A percentile compares a stretch with the other conserved stretches of the same genome.
These are phyloP conservation scores for Panicum miliaceum DNA, from an alignment of 176 grass and related monocot species.

Conservation along the genomic window DNA sequence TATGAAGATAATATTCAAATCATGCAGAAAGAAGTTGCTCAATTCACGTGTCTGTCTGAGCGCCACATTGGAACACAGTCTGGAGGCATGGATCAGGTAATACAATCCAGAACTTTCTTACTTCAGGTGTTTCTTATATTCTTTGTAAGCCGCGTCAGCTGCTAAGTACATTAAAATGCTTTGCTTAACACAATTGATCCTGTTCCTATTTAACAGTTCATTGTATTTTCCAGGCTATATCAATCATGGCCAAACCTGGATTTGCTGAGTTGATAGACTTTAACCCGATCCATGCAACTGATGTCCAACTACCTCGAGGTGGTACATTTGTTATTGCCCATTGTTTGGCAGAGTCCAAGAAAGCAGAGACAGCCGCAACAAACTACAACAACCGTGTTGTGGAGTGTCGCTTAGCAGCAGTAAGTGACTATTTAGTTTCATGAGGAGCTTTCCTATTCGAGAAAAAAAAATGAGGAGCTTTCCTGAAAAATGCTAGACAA, in stretches of 20 bases:
- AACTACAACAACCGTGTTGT: conserved; percentile 98
- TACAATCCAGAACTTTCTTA: not conserved
- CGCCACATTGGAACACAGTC: conserved; percentile 92
- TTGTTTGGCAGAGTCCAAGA: conserved; percentile 93
- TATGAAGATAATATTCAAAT: conserved; percentile 27
- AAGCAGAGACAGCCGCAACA: conserved; percentile 95
- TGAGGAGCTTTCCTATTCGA: not conserved
- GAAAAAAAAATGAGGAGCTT: not conserved
- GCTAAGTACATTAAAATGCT: not conserved
- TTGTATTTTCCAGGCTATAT: conserved; percentile 76
- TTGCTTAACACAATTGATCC: conserved; percentile 14
- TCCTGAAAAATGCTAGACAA: not conserved
- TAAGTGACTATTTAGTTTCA: conserved; percentile 48
- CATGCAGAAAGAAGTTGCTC: conserved; percentile 97
- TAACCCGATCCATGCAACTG: conserved; percentile 88
- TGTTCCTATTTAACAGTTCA: conserved; percentile 24
- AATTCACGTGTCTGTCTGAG: conserved; percentile 91
- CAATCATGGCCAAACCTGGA: conserved; percentile 93
- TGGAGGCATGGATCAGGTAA: conserved; percentile 98
- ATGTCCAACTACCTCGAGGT: conserved; percentile 82
- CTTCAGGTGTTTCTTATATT: not conserved
- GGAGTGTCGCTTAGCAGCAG: conserved; percentile 79
- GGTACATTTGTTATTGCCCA: conserved; percentile 96
- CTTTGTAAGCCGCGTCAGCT: not conserved
- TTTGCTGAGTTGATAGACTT: conserved; percentile 99